Base-by-base conservation (phyloP, 495 filamentous ascomycete genomes). In the Achaetomiella virescens region DNA sequence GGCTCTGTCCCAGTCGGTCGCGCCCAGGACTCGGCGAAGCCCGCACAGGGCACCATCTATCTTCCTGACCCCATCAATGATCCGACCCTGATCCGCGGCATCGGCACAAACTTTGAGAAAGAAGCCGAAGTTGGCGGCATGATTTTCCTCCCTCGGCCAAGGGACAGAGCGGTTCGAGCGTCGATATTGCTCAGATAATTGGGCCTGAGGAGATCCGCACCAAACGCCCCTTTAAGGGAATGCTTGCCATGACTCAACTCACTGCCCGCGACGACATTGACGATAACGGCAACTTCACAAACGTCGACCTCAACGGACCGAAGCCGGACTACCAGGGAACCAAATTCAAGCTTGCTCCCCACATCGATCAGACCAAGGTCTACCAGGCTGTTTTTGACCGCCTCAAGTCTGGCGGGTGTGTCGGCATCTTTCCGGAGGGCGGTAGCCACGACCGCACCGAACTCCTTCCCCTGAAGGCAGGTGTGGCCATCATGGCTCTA, bases 351-450 rank as follows among this genome's bases (percentile, higher is more conserved):
- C 76, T 87, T 7, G 90, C 93, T 2, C 93, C 93, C 14, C 92
- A 97, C 68, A 90, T 97, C 20, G 88, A 97, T 70, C 93, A 99
- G 70, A 89, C 84, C 10, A 79, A 87, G 52, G 93, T 99, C 29
- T 99, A 97, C 67, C 81, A 96, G 68, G 88, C 89, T 4, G 93
- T 99, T 0, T 97, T 96, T 69, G 79, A 83, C 48, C 79, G 87
- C 21, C 78, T 99, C 25, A 86, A 83, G 61, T 73, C 75, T 7
- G 92, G 91, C 21, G 93, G 91, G 22, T 96, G 91, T 66, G 85
- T 97, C 46, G 93, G 95, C 52, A 97, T 99, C 63, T 99, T 97
- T 66, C 93, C 93, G 1, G 93, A 99, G 72, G 93, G 93, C 60
- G 93, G 93, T 57, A 97, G 91, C 67, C 93, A 99, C 72, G 93